Evolutionary conservation across 2,329 filamentous ascomycete species (phyloP).

Genomic region (Colletotrichum sp.): DNA sequence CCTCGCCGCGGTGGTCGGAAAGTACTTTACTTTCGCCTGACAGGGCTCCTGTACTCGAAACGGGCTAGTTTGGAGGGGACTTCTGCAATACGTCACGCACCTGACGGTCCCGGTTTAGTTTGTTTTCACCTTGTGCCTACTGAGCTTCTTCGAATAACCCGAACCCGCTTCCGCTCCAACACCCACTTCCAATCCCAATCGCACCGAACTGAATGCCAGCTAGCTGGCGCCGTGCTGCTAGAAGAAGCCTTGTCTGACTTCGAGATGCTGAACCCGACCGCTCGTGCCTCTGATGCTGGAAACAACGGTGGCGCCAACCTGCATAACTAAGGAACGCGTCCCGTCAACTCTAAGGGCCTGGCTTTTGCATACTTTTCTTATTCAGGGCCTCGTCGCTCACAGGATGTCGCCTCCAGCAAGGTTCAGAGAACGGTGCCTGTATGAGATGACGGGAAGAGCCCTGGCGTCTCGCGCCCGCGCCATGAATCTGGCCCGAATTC

Average conservation of each 20-base stretch:
- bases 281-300: background rate
- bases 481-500: conserved; percentile 10
- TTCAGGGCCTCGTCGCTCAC: background rate
- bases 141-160: background rate
- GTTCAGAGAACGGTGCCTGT: conserved; percentile 13
- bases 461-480: conserved; percentile 1
- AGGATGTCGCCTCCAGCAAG: background rate
- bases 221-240: background rate
- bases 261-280: background rate
- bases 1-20: background rate
- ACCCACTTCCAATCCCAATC: background rate
- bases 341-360: background rate
- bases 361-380: background rate
- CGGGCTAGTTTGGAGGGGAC: conserved; percentile 5
- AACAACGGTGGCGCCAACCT: background rate
- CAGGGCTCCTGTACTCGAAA: conserved; percentile 10
- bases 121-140: background rate
- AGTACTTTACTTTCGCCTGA: background rate
- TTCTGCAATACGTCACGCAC: conserved; percentile 14
- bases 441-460: conserved; percentile 19
- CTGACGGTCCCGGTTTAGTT: conserved; percentile 3
- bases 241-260: background rate
- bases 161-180: background rate
- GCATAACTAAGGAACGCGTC: background rate
- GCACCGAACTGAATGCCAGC: background rate